These are phyloP conservation scores for Pugionium cornutum DNA, from an alignment of 345 rosid species.

Conservation along the genomic window DNA sequence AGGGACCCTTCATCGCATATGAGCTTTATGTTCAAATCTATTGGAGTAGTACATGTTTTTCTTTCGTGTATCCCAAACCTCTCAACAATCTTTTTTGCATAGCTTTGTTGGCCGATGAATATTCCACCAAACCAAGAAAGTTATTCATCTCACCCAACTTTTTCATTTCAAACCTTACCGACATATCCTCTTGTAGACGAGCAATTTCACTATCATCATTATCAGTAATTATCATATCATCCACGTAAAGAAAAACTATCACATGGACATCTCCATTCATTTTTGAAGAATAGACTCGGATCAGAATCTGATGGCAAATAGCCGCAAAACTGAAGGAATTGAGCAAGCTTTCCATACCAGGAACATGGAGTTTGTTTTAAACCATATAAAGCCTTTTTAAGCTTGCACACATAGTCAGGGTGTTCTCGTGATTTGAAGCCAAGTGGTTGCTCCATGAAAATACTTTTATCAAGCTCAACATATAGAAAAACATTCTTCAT, in stretches of 20 bases:
- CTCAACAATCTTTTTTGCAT: not conserved
- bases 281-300: too few relatives aligned
- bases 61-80: not conserved
- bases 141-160: slow-evolving; percentile 14
- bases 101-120: slow-evolving; percentile 18
- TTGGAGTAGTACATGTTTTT: not conserved
- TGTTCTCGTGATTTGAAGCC: not conserved
- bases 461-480: not conserved
- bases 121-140: slow-evolving; percentile 19
- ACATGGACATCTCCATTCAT: too few relatives aligned
- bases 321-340: not conserved
- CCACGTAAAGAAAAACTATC: too few relatives aligned
- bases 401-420: slow-evolving; percentile 7
- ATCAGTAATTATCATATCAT: not conserved
- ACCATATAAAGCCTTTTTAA: slow-evolving; percentile 14
- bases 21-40: not conserved
- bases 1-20: too few relatives aligned
- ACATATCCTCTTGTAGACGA: slow-evolving; percentile 15
- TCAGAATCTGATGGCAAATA: not conserved
- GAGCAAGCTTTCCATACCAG: slow-evolving; percentile 27
- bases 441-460: slow-evolving; percentile 19
- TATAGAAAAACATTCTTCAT: slow-evolving; percentile 11
- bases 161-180: slow-evolving; percentile 15
- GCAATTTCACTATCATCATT: slow-evolving; percentile 9
- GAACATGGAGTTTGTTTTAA: slow-evolving; percentile 21